Conservation (phyloP, 2,329 filamentous ascomycete species). For the Huntiella bhutanensis region DNA sequence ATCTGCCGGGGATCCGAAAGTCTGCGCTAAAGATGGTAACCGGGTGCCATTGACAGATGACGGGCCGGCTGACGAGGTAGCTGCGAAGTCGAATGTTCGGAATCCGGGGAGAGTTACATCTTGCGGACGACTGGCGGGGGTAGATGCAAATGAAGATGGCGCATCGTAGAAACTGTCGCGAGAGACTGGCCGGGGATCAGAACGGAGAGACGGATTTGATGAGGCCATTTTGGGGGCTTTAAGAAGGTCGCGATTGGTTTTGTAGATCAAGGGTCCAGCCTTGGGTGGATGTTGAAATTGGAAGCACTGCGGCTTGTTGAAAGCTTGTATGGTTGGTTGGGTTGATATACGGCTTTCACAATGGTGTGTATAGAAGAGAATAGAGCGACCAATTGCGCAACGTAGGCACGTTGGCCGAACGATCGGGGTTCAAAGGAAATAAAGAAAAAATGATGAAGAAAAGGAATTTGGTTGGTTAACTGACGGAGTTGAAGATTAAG, state of each 20-base stretch:
- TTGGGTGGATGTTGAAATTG: background rate
- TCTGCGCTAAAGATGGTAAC: slow-evolving; percentile 6
- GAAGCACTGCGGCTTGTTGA: too few relatives aligned
- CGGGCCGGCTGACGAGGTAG: slow-evolving; percentile 1
- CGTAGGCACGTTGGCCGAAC: background rate
- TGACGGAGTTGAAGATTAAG: background rate
- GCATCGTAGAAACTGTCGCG: slow-evolving; percentile 1
- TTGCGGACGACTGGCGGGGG: background rate
- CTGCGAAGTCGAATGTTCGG: slow-evolving; percentile 4
- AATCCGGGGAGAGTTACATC: slow-evolving; percentile 8
- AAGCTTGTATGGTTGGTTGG: too few relatives aligned
- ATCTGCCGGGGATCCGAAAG: slow-evolving; percentile 2
- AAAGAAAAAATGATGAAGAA: background rate
- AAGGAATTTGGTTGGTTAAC: background rate
- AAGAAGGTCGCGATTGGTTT: background rate
- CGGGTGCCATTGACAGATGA: slow-evolving; percentile 1
- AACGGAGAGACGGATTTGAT: background rate
- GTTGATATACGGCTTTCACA: too few relatives aligned
- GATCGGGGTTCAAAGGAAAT: background rate
- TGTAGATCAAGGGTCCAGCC: background rate
- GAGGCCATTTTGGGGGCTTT: background rate
- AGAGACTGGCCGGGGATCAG: background rate
- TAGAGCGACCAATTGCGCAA: too few relatives aligned
- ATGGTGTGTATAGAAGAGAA: too few relatives aligned
- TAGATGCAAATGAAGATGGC: background rate